A percentile compares a stretch with the other conserved stretches of the same genome.
These are phyloP conservation scores for Colletotrichum acutatum DNA, from an alignment of 2,329 filamentous ascomycete species.

Conservation along the genomic window DNA sequence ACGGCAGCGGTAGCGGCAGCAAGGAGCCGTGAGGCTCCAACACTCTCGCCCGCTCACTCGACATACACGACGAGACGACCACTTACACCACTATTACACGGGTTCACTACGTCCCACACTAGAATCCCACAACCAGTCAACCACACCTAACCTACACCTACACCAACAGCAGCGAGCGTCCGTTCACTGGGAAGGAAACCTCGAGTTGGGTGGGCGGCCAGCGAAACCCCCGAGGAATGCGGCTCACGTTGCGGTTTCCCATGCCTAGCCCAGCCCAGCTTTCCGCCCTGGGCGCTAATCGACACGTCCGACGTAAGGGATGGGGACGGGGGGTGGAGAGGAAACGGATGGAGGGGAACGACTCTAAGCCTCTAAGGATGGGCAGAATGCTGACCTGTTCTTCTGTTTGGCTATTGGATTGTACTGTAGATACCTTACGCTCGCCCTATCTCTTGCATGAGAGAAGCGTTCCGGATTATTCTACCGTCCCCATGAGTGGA, in stretches of 20 bases:
- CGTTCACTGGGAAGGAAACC: neutral
- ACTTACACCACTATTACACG: neutral
- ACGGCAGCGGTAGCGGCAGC: neutral
- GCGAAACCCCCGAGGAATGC: neutral
- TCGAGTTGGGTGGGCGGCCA: neutral
- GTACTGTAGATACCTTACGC: too few relatives aligned
- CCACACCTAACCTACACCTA: too few relatives aligned
- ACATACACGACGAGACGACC: neutral
- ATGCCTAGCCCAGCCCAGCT: too few relatives aligned
- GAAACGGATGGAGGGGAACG: neutral
- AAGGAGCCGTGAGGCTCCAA: neutral
- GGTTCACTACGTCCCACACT: neutral
- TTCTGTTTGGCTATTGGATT: neutral
- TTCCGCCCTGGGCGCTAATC: constrained; percentile 11
- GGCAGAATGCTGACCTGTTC: neutral
- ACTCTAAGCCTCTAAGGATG: neutral
- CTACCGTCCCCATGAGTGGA: neutral
- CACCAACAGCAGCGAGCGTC: neutral
- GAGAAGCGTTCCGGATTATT: neutral
- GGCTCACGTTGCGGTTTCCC: neutral
- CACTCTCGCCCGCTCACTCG: neutral
- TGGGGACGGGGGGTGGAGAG: neutral
- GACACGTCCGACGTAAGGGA: neutral
- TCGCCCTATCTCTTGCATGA: neutral
- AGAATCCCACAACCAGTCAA: neutral